Evolutionary conservation across 169 alveolate genomes (phyloP).

Genomic region (Cystoisospora suis): DNA sequence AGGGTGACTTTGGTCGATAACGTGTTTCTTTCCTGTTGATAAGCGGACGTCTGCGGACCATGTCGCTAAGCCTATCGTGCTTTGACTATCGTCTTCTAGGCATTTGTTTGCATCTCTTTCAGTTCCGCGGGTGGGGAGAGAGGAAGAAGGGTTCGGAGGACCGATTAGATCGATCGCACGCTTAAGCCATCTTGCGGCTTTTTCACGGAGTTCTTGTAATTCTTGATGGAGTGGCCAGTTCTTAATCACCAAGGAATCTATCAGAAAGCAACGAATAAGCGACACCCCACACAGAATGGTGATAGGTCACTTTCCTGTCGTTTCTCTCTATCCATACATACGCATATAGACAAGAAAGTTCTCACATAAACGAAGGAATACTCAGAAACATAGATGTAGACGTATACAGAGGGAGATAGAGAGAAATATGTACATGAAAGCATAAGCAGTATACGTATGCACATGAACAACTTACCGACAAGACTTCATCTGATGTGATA

Average conservation of each 20-base stretch:
- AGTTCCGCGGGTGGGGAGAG: too few relatives aligned
- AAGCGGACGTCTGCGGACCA: constrained; percentile 40
- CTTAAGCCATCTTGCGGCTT: constrained; percentile 67
- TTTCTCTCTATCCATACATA: neutral
- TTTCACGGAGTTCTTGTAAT: constrained; percentile 59
- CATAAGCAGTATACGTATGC: too few relatives aligned
- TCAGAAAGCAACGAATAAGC: neutral
- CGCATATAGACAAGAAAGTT: neutral
- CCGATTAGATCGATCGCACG: constrained; percentile 62
- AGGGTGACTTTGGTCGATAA: too few relatives aligned
- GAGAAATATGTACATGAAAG: too few relatives aligned
- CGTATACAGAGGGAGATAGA: too few relatives aligned
- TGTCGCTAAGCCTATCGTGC: neutral
- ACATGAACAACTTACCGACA: too few relatives aligned
- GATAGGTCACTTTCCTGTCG: too few relatives aligned
- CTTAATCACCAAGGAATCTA: constrained; percentile 59
- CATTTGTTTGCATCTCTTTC: too few relatives aligned
- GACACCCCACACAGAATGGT: neutral
- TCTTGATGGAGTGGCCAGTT: constrained; percentile 63
- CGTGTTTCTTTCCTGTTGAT: constrained; percentile 27
- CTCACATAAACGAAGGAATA: too few relatives aligned
- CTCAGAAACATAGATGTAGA: too few relatives aligned
- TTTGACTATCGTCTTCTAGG: neutral
- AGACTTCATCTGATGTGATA: too few relatives aligned
- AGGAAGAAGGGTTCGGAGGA: neutral